phyloP scores from a whole-genome alignment of 2,329 filamentous ascomycete species.

The Penicillium olsonii region DNA sequence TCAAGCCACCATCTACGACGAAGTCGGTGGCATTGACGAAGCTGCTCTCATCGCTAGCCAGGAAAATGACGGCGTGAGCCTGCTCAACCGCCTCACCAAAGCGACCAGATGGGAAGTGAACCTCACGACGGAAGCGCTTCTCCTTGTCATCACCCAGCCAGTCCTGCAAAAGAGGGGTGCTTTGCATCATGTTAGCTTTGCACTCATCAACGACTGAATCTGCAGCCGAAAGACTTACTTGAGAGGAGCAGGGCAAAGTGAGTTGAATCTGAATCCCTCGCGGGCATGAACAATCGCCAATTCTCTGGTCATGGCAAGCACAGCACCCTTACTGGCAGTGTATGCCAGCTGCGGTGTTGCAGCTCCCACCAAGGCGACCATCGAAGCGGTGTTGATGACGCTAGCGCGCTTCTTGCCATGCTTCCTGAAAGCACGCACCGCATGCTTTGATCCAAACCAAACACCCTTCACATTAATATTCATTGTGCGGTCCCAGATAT shows the following conservation, averaged over 20 bases:
- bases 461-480: slow-evolving; percentile 95
- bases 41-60: slow-evolving; percentile 50
- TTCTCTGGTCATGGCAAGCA: slow-evolving; percentile 8
- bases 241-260: slow-evolving; percentile 81
- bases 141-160: slow-evolving; percentile 83
- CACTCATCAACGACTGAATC: slow-evolving; percentile 1
- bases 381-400: slow-evolving; percentile 87
- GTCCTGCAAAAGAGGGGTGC: slow-evolving; percentile 83
- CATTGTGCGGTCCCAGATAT: slow-evolving; percentile 89
- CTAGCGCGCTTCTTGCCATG: slow-evolving; percentile 75
- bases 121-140: slow-evolving; percentile 77
- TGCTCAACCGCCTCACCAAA: slow-evolving; percentile 1
- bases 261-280: slow-evolving; percentile 86
- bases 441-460: slow-evolving; percentile 91
- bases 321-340: slow-evolving; percentile 7
- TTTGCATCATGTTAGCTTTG: slow-evolving; percentile 23
- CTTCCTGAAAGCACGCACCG: slow-evolving; percentile 74
- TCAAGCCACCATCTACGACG: slow-evolving; percentile 56
- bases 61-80: slow-evolving; percentile 3
- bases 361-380: slow-evolving; percentile 81
- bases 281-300: slow-evolving; percentile 65
- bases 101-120: slow-evolving; percentile 59
- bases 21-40: slow-evolving; percentile 65
- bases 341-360: slow-evolving; percentile 79
- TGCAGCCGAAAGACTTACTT: slow-evolving; percentile 54